These are phyloP conservation scores for Gyromitra esculenta DNA, from an alignment of 2,329 filamentous ascomycete species.

Conservation along the genomic window DNA sequence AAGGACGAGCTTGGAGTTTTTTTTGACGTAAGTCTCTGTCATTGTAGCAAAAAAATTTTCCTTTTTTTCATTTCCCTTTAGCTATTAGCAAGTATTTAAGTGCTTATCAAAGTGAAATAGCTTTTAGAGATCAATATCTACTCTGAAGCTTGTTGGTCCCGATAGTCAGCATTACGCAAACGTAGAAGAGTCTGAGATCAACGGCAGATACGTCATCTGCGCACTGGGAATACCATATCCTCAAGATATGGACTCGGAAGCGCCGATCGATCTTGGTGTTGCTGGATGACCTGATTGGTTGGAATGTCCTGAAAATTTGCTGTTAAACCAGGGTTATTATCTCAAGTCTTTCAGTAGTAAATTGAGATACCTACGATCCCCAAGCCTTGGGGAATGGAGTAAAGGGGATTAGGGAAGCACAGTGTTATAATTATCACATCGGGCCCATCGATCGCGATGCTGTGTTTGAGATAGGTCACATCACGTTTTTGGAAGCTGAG, in stretches of 20 bases:
- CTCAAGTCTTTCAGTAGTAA: too few species aligned
- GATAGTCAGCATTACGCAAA: background rate
- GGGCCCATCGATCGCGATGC: background rate
- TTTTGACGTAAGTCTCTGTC: constrained; percentile 1
- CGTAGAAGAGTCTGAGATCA: background rate
- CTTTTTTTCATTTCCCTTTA: too few species aligned
- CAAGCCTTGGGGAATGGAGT: background rate
- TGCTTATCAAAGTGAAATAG: background rate
- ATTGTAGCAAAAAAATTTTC: background rate
- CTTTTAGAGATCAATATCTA: background rate
- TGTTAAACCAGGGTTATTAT: too few species aligned
- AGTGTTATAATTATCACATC: background rate
- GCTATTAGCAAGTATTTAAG: background rate
- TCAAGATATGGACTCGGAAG: background rate
- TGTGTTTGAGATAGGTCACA: constrained; percentile 1
- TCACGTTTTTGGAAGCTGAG: background rate
- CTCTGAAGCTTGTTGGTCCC: background rate
- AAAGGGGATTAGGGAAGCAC: background rate
- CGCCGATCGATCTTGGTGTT: background rate
- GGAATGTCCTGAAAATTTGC: background rate
- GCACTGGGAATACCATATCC: background rate
- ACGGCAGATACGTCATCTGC: background rate
- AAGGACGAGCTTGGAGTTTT: background rate
- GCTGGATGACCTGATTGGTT: background rate
- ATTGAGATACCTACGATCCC: background rate